A percentile compares a stretch with the other conserved stretches of the same genome.
Evolutionary conservation across 2,329 filamentous ascomycete species (phyloP).

Genomic region (Fusarium continuum): DNA sequence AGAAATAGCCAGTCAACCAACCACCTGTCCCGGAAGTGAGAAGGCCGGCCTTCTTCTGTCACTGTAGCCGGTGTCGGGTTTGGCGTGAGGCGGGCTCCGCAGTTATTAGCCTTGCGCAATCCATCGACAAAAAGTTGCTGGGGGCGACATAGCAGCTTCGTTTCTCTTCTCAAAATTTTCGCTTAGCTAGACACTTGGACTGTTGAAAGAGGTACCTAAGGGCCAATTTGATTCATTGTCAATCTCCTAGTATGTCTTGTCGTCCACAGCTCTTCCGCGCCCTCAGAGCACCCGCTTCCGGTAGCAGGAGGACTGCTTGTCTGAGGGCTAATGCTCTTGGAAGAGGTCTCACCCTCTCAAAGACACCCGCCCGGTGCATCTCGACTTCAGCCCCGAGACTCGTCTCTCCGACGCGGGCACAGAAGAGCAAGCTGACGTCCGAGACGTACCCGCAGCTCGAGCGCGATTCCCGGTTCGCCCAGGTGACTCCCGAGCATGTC

Average conservation of each 20-base stretch:
- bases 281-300: slow-evolving; percentile 35
- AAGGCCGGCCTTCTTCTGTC: too few relatives aligned
- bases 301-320: slow-evolving; percentile 26
- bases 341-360: slow-evolving; percentile 11
- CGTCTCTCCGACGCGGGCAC: slow-evolving; percentile 39
- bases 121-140: slow-evolving; percentile 24
- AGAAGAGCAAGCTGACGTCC: slow-evolving; percentile 74
- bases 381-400: slow-evolving; percentile 45
- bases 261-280: slow-evolving; percentile 41
- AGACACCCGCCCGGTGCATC: slow-evolving; percentile 37
- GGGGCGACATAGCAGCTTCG: slow-evolving; percentile 13
- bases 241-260: slow-evolving; percentile 36
- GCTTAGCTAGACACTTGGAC: slow-evolving; percentile 1
- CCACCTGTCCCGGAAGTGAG: too few relatives aligned
- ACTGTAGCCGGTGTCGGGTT: slow-evolving; percentile 15
- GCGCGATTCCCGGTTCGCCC: slow-evolving; percentile 78
- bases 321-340: slow-evolving; percentile 7
- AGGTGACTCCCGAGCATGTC: slow-evolving; percentile 82
- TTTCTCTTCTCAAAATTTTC: background rate
- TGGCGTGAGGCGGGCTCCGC: slow-evolving; percentile 25
- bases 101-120: slow-evolving; percentile 24
- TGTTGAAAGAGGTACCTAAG: background rate
- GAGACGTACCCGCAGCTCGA: slow-evolving; percentile 87
- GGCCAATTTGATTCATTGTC: slow-evolving; percentile 20
- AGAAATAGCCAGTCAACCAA: too few relatives aligned